These are phyloP conservation scores for Mucor velutinosus DNA, from an alignment of 371 early-diverging fungal species.

Conservation along the genomic window DNA sequence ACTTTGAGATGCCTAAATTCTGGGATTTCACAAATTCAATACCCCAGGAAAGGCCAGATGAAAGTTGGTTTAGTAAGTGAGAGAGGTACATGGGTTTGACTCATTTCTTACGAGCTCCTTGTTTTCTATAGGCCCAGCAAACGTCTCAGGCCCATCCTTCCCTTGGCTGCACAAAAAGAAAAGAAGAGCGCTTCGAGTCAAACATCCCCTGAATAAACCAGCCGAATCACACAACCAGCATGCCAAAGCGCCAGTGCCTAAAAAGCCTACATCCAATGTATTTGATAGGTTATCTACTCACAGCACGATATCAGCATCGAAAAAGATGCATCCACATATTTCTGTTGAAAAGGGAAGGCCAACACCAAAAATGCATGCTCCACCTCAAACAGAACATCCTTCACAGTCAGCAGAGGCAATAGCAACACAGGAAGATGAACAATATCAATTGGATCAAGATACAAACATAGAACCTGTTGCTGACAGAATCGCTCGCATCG, in stretches of 20 bases:
- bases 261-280: background rate
- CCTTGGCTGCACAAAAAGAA: background rate
- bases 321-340: background rate
- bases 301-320: constrained; percentile 10
- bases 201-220: background rate
- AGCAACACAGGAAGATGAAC: background rate
- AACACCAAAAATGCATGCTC: background rate
- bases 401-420: background rate
- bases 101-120: background rate
- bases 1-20: constrained; percentile 19
- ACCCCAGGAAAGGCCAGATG: constrained; percentile 10
- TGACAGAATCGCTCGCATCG: background rate
- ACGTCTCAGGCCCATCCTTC: constrained; percentile 7
- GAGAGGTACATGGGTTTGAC: background rate
- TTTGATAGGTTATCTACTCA: constrained; percentile 6
- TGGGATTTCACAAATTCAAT: constrained; percentile 16
- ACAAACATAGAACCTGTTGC: background rate
- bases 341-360: background rate
- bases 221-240: background rate
- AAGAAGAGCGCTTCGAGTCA: background rate
- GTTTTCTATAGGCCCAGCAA: background rate
- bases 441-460: background rate
- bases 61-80: constrained; percentile 24
- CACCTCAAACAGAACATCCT: background rate
- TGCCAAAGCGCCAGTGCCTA: background rate